phyloP scores from a whole-genome alignment of 1,284 basidiomycete genomes.

The Boletus semigastroideus region DNA sequence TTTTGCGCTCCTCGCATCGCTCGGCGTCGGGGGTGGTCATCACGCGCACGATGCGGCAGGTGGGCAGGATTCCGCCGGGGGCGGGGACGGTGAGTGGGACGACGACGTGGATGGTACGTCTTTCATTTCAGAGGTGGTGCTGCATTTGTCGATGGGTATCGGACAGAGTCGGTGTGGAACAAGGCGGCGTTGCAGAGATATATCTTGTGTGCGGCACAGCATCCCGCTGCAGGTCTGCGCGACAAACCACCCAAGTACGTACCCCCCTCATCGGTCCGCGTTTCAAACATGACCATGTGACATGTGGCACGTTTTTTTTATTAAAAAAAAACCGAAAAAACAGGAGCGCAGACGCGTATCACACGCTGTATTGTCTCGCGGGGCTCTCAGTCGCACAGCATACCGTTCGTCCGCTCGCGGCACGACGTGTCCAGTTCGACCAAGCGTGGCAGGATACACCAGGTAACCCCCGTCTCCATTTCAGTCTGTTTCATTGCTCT shows the following conservation, averaged over 20 bases:
- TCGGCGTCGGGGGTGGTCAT: constrained; percentile 46
- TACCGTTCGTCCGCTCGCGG: constrained; percentile 52
- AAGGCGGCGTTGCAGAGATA: constrained; percentile 83
- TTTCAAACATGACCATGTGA: not conserved
- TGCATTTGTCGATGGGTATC: no score
- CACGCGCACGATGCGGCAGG: constrained; percentile 20
- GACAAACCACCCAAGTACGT: constrained; percentile 92
- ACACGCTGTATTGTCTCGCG: constrained; percentile 87
- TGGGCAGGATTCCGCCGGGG: constrained; percentile 12
- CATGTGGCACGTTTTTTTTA: no score
- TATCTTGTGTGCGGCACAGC: constrained; percentile 84
- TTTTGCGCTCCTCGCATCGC: constrained; percentile 78
- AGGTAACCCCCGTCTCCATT: constrained; percentile 11
- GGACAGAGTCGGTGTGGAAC: constrained; percentile 53
- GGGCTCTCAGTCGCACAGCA: constrained; percentile 91
- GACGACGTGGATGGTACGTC: constrained; percentile 61
- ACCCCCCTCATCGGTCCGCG: not conserved
- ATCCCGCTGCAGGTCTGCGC: constrained; percentile 80
- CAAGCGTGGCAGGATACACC: constrained; percentile 42
- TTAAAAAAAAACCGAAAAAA: not conserved
- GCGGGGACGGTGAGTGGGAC: constrained; percentile 48
- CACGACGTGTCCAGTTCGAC: constrained; percentile 43
- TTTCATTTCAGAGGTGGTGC: no score
- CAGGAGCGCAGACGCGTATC: constrained; percentile 83
- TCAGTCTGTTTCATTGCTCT: not conserved